phyloP scores from a whole-genome alignment of 2,329 filamentous ascomycete genomes.

The Colletotrichum sp. region DNA sequence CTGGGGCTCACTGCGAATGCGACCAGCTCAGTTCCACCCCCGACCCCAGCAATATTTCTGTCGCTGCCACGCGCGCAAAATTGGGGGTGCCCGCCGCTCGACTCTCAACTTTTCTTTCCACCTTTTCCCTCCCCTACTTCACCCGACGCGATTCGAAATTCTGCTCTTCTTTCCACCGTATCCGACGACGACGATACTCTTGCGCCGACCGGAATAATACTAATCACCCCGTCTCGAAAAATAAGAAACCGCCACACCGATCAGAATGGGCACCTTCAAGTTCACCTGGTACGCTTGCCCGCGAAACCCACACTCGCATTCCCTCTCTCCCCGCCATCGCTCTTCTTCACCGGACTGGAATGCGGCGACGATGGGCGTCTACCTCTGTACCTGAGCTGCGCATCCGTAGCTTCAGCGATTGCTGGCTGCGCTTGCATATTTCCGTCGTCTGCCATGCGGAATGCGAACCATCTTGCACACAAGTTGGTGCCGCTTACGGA shows the following conservation, averaged over 20 bases:
- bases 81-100: constrained; percentile 4
- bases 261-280: constrained; percentile 22
- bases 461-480: constrained; percentile 4
- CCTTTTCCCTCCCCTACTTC: not conserved
- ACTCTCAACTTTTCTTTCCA: constrained; percentile 8
- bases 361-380: not conserved
- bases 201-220: not conserved
- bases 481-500: not conserved
- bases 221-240: not conserved
- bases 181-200: not conserved
- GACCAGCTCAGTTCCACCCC: not conserved
- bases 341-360: not conserved
- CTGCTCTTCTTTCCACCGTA: not conserved
- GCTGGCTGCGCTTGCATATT: constrained; percentile 1
- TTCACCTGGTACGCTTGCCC: constrained; percentile 21
- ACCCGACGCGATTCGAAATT: not conserved
- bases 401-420: not conserved
- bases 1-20: not conserved
- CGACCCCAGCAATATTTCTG: constrained; percentile 9
- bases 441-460: not conserved
- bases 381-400: not conserved
- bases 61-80: constrained; percentile 4
- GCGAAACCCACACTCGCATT: not conserved
- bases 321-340: not conserved
- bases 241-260: not conserved